A percentile compares a stretch with the other conserved stretches of the same genome.
Evolutionary conservation across 371 early-diverging fungal species (phyloP).

Genomic region (Mortierella sp.): DNA sequence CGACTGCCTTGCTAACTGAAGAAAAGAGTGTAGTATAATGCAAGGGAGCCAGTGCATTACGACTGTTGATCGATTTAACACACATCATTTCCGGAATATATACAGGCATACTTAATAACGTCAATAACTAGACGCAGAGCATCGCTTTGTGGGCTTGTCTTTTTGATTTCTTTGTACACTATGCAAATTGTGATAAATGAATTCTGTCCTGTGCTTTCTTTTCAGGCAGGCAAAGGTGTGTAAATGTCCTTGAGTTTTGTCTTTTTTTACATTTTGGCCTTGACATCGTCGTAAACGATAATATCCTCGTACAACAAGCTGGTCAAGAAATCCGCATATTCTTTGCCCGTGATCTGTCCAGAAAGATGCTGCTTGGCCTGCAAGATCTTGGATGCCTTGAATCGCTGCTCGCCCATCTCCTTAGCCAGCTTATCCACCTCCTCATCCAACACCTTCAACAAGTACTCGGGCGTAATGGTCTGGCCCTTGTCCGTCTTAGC

Average conservation of each 20-base stretch:
- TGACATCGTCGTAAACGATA: conserved; percentile 54
- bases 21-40: no score
- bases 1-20: conserved; percentile 52
- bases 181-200: no score
- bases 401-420: conserved; percentile 71
- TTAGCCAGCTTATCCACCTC: conserved; percentile 79
- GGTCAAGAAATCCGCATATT: conserved; percentile 94
- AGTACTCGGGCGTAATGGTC: conserved; percentile 78
- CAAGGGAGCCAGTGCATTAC: no score
- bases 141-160: no score
- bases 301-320: conserved; percentile 85
- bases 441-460: conserved; percentile 84
- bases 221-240: no score
- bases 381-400: conserved; percentile 74
- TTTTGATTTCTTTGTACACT: no score
- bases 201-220: no score
- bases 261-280: conserved; percentile 57
- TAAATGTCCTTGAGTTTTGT: no score
- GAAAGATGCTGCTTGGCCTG: conserved; percentile 83
- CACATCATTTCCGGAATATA: no score
- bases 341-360: conserved; percentile 83
- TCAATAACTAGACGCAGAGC: no score
- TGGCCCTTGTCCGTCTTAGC: conserved; percentile 85
- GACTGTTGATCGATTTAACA: no score
- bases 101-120: no score